Evolutionary conservation across 2,329 filamentous ascomycete species (phyloP), one percentile per base, ranked within the genome.

Genomic region (Talaromyces sp.): DNA sequence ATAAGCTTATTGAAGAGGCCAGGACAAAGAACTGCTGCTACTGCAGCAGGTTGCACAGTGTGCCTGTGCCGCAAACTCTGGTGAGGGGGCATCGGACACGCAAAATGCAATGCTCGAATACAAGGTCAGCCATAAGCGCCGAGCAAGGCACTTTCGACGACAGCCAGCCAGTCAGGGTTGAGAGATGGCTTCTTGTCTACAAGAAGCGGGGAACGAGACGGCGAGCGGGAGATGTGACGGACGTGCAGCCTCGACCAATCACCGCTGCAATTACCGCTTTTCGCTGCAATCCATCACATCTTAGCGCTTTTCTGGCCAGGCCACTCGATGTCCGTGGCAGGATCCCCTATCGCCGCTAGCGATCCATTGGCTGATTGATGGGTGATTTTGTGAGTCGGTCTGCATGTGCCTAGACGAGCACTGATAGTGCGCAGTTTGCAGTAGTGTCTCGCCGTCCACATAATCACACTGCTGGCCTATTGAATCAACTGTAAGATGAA

Each of bases 81-180:
- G 22, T 52, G 60, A 62, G 60, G 60, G 60, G 58, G 27, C 27
- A 31, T 24, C 24, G 37, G 24, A 33, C 24, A n/a, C 9, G 49
- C 49, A 31, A 19, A 52, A 14, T 31, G 49, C 54, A n/a, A 33
- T 58, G 61, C 19, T 56, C 61, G 60, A 56, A 64, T 60, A 67
- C 69, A 69, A 69, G 63, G 49, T 66, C 47, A 65, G 64, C 64
- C 63, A 50, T 66, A 67, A 66, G 66, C 68, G 69, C 69, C 68
- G 66, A 68, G 72, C 74, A 73, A 75, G 37, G 52, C 70, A 74
- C 69, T 69, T 74, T 73, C 11, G 39, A 33, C 3, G 3, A 3
- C 1, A 3, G 76, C 75, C 59, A 76, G 69, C 71, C 71, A 70
- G 72, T 66, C 52, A 69, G 63, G 68, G 63, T n/a, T 35, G 39